A percentile compares a stretch with the other conserved stretches of the same genome.
Conservation (phyloP, 768 basidiomycete genomes). For the Tylopilus subfusipes region DNA sequence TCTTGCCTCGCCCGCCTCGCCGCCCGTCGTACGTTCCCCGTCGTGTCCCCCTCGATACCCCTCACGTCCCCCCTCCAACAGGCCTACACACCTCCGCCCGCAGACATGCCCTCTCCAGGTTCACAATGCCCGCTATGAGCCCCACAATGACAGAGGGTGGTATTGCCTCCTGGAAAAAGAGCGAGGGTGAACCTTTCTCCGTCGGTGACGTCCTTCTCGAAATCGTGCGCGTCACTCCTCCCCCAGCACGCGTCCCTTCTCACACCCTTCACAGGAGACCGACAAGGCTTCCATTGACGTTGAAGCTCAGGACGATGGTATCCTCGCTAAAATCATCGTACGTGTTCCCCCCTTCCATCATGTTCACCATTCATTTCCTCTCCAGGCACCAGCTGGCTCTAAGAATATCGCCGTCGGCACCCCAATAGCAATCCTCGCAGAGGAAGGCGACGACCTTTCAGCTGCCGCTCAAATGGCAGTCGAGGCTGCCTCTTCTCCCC, state of each 20-base stretch:
- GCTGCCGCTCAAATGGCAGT: slow-evolving; percentile 71
- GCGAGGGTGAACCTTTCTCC: slow-evolving; percentile 87
- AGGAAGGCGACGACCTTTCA: slow-evolving; percentile 93
- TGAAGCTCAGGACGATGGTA: slow-evolving; percentile 96
- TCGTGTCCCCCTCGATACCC: neutral
- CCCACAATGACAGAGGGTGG: slow-evolving; percentile 99
- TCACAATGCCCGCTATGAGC: slow-evolving; percentile 98
- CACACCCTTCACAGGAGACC: slow-evolving; percentile 68
- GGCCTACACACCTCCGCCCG: slow-evolving; percentile 82
- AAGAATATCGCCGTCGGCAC: slow-evolving; percentile 87
- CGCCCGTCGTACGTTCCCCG: slow-evolving; percentile 53
- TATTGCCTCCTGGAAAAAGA: slow-evolving; percentile 96
- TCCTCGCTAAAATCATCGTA: slow-evolving; percentile 96
- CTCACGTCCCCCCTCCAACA: slow-evolving; percentile 30
- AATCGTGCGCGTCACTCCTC: slow-evolving; percentile 57
- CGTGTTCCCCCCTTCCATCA: slow-evolving; percentile 25
- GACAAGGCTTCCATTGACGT: slow-evolving; percentile 99
- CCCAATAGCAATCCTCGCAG: slow-evolving; percentile 86
- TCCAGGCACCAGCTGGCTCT: slow-evolving; percentile 74
- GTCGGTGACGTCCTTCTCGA: slow-evolving; percentile 94
- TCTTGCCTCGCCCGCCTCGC: slow-evolving; percentile 61
- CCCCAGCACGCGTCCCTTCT: slow-evolving; percentile 3
- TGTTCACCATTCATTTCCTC: neutral
- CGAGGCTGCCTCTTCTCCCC: slow-evolving; percentile 47
- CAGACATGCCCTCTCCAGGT: slow-evolving; percentile 76